Percentiles rank a stretch among this genome's conserved stretches.
These are phyloP conservation scores for Trichoderma harzianum DNA, from an alignment of 2,329 filamentous ascomycete species.

Conservation along the genomic window DNA sequence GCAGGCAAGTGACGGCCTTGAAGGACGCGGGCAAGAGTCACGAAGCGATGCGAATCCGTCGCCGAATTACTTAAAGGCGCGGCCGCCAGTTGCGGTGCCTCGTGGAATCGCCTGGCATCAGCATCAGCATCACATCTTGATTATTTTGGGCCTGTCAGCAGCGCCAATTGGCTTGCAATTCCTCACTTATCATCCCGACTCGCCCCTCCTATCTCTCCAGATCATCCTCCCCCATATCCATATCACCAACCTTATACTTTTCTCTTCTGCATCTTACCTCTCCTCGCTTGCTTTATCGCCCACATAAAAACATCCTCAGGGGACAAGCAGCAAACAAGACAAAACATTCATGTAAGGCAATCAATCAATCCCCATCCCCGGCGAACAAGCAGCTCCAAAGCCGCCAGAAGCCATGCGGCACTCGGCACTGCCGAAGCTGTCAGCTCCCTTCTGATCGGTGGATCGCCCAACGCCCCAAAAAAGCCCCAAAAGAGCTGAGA, in stretches of 20 bases:
- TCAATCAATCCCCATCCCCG: not conserved
- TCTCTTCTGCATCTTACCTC: not conserved
- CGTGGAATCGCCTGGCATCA: not conserved
- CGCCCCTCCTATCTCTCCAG: not conserved
- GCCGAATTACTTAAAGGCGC: slow-evolving; percentile 18
- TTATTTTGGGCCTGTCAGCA: not conserved
- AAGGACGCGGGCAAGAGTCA: slow-evolving; percentile 12
- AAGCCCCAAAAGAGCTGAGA: not conserved
- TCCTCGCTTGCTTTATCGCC: not conserved
- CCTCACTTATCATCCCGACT: not conserved
- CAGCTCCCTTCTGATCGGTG: slow-evolving; percentile 12
- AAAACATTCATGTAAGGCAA: not conserved
- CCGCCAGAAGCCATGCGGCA: not conserved
- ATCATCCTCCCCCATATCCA: not conserved
- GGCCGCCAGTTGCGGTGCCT: slow-evolving; percentile 13
- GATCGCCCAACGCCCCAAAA: not conserved
- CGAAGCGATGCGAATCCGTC: slow-evolving; percentile 11
- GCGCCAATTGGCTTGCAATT: slow-evolving; percentile 9
- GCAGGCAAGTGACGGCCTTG: slow-evolving; percentile 16
- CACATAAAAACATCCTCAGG: not conserved
- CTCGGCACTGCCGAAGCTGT: slow-evolving; percentile 16
- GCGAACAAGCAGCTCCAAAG: not conserved
- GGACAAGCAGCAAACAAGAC: not conserved
- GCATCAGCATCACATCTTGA: slow-evolving; percentile 4
- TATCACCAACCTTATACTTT: not conserved